These are phyloP conservation scores for Coccomyxa subellipsoidea DNA, from an alignment of 163 green algal genomes.

Conservation along the genomic window DNA sequence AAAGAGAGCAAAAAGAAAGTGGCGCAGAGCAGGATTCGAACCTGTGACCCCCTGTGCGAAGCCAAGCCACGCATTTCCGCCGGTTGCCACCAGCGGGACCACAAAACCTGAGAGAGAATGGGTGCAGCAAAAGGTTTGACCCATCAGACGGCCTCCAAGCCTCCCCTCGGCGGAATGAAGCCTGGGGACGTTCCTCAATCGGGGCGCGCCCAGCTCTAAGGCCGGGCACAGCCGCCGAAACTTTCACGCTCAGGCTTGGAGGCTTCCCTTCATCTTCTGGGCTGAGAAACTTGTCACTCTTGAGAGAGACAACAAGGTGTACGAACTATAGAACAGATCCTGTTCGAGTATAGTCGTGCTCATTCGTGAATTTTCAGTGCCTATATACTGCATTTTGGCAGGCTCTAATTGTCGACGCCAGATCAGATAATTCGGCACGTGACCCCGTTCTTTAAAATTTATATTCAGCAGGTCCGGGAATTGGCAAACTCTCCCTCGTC, in stretches of 20 bases:
- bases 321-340: conserved; percentile 76
- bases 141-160: neutral
- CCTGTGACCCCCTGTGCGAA: neutral
- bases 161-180: neutral
- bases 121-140: neutral
- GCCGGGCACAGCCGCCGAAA: conserved; percentile 14
- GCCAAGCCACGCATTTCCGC: no score
- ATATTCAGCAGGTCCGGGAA: neutral
- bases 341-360: conserved; percentile 69
- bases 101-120: no score
- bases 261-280: conserved; percentile 45
- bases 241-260: conserved; percentile 27
- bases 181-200: neutral
- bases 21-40: neutral
- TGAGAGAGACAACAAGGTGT: conserved; percentile 57
- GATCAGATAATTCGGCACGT: neutral
- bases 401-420: neutral
- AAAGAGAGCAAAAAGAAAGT: neutral
- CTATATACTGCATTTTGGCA: neutral
- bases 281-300: conserved; percentile 61
- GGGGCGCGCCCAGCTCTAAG: conserved; percentile 29
- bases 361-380: neutral
- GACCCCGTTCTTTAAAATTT: neutral
- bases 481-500: neutral
- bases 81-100: no score